phyloP scores from a whole-genome alignment of 2,329 filamentous ascomycete species.

The Penicillium sp. region DNA sequence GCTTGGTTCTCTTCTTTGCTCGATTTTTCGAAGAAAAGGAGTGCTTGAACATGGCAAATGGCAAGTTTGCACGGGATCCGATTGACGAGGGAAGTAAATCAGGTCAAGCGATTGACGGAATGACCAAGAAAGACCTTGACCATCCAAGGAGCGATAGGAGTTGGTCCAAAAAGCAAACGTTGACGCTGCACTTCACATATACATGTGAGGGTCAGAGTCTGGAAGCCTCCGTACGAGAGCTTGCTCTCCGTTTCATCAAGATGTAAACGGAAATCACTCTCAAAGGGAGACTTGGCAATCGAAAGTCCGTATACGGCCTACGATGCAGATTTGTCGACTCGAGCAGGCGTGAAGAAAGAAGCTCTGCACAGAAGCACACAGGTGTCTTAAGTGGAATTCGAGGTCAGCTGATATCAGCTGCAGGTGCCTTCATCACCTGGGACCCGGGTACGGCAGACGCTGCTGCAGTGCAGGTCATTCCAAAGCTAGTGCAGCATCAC shows the following conservation, averaged over 20 bases:
- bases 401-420: conserved; percentile 26
- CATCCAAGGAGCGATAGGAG: conserved; percentile 38
- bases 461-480: neutral
- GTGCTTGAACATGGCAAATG: conserved; percentile 77
- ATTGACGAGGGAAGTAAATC: neutral
- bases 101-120: conserved; percentile 6
- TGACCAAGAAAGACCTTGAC: conserved; percentile 31
- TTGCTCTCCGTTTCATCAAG: conserved; percentile 28
- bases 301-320: conserved; percentile 32
- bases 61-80: conserved; percentile 45
- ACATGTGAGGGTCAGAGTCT: conserved; percentile 43
- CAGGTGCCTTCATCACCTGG: conserved; percentile 13
- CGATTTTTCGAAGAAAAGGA: conserved; percentile 80
- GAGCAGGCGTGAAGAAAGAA: conserved; percentile 43
- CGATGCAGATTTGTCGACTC: conserved; percentile 35
- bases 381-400: conserved; percentile 19
- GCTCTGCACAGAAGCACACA: conserved; percentile 32
- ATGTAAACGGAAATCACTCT: conserved; percentile 26
- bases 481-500: neutral
- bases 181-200: conserved; percentile 47
- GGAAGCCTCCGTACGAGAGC: conserved; percentile 45
- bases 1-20: conserved; percentile 80
- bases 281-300: conserved; percentile 43
- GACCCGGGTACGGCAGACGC: neutral
- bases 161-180: conserved; percentile 29